Evolutionary conservation across 192 early-diverging fungal genomes (phyloP).

Genomic region (Haplosporangium gracile): DNA sequence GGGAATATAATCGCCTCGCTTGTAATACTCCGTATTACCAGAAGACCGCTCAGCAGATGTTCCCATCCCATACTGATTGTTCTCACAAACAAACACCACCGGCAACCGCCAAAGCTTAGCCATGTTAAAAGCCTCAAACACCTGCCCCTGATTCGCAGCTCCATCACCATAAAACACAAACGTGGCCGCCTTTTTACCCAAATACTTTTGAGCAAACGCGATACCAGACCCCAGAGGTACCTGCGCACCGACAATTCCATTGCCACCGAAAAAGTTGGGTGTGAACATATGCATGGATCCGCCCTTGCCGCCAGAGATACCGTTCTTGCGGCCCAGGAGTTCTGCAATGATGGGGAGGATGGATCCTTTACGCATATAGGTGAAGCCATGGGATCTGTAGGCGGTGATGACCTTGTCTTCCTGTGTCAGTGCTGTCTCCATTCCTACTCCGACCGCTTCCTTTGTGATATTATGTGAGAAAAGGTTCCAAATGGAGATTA

Average conservation of each 20-base stretch:
- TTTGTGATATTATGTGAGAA: constrained; percentile 6
- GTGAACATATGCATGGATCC: constrained; percentile 99
- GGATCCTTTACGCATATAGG: constrained; percentile 81
- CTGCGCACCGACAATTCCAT: constrained; percentile 98
- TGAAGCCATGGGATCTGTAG: constrained; percentile 98
- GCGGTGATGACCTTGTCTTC: constrained; percentile 95
- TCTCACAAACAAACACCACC: constrained; percentile 95
- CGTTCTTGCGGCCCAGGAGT: constrained; percentile 79
- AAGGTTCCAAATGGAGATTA: neutral
- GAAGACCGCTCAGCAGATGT: constrained; percentile 90
- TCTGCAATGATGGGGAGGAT: constrained; percentile 75
- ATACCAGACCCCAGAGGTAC: constrained; percentile 80
- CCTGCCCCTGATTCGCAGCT: constrained; percentile 97
- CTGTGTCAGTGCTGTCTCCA: constrained; percentile 85
- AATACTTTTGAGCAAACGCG: constrained; percentile 95
- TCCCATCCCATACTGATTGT: constrained; percentile 99
- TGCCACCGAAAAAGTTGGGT: constrained; percentile 93
- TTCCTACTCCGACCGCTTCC: constrained; percentile 92
- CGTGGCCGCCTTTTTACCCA: constrained; percentile 73
- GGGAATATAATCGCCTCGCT: constrained; percentile 94
- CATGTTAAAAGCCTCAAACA: constrained; percentile 99
- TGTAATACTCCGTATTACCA: constrained; percentile 93
- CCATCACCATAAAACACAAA: constrained; percentile 98
- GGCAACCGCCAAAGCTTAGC: constrained; percentile 97
- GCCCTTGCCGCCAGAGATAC: constrained; percentile 94